Evolutionary conservation across 2,329 filamentous ascomycete species (phyloP), one percentile per base, ranked within the genome.

Genomic region (Aspergillus unguis): DNA sequence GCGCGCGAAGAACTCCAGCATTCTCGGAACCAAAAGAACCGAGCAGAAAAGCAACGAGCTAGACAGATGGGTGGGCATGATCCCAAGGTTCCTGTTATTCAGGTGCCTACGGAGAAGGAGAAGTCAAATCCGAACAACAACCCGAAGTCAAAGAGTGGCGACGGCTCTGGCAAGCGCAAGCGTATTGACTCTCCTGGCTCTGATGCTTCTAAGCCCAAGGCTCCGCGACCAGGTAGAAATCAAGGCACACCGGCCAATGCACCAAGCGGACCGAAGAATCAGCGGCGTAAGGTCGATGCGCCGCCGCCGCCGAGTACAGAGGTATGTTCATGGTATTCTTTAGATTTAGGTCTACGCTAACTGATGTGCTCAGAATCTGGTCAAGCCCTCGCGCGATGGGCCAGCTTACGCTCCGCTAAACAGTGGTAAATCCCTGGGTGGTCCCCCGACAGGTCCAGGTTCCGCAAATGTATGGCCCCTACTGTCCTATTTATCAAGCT

Each of bases 31-130:
- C 64, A 71, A 44, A 71, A 72, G 42, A 63, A 65, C 29, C 68
- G 64, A 37, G 50, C 65, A 1, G 72, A 76, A 47, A 67, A 66
- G 37, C 71, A 72, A 51, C 71, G 70, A 23, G 63, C 70, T 42
- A 71, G 64, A 44, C 74, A 78, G 45, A 64, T 76, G 40, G 74
- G 72, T 33, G 71, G 69, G 5, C 75, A 78, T 59, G 71, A 74
- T 55, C 73, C 70, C 5, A 72, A 72, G 48, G 70, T 78, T 10
- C 76, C 76, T 4, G 52, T 62, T 11, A 64, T 75, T 45, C 67
- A 70, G 44, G 63, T 68, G 5, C 61, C 67, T 5, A 61, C 55
- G 10, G 50, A 58, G 23, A 49, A 45, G 31, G 27, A 48, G 11
- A 55, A 57, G n/a, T 4, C 44, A 44, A 48, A 53, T 17, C 17